phyloP scores from a whole-genome alignment of 1,284 basidiomycete species.

The Ceratobasidium theobromae region DNA sequence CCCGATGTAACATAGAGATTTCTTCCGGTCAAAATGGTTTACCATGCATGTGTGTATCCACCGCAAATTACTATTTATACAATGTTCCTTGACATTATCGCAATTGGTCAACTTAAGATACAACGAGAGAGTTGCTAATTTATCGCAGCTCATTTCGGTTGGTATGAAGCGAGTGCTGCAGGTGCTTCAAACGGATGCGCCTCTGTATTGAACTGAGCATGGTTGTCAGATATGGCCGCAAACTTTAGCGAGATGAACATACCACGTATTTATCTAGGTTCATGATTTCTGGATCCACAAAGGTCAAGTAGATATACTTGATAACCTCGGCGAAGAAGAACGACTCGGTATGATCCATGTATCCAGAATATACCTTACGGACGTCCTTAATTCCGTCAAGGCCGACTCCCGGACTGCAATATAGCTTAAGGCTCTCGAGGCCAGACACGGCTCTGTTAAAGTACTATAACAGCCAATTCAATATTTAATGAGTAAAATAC shows the following conservation, averaged over 20 bases:
- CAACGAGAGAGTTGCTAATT: background rate
- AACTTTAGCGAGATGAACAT: background rate
- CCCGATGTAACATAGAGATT: no score
- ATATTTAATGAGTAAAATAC: background rate
- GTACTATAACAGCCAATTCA: background rate
- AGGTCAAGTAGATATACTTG: slow-evolving; percentile 74
- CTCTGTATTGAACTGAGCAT: slow-evolving; percentile 50
- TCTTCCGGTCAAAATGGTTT: no score
- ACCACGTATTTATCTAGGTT: slow-evolving; percentile 61
- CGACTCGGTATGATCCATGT: slow-evolving; percentile 63
- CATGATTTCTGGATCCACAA: slow-evolving; percentile 58
- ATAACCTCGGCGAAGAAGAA: slow-evolving; percentile 79
- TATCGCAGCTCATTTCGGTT: background rate
- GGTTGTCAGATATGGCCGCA: background rate
- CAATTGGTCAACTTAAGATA: no score
- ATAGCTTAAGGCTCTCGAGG: slow-evolving; percentile 50
- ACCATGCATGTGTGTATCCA: no score
- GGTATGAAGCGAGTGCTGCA: background rate
- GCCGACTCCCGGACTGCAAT: slow-evolving; percentile 28
- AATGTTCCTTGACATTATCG: no score
- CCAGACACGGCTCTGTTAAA: slow-evolving; percentile 45
- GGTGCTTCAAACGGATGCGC: slow-evolving; percentile 56
- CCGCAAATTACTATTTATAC: no score
- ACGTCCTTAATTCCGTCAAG: slow-evolving; percentile 48
- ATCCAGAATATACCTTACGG: slow-evolving; percentile 45